phyloP scores from a whole-genome alignment of 208 protist species.

The Trichomonas tenax region DNA sequence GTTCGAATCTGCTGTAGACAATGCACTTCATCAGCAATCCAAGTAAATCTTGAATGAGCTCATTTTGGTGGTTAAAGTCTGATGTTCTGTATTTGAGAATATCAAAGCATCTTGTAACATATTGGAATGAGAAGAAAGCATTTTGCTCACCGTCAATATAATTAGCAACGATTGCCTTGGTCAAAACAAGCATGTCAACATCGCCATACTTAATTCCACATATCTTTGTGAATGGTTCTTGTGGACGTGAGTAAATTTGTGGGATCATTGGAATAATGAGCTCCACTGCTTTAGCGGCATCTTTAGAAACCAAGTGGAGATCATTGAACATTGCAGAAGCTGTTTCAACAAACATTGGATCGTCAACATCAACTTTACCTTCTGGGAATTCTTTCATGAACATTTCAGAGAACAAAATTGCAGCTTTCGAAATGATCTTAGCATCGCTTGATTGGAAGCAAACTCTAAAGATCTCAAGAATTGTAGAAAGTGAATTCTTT shows the following conservation, averaged over 20 bases:
- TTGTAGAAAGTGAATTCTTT: neutral
- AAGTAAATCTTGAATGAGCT: neutral
- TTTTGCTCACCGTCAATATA: neutral
- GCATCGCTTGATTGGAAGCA: neutral
- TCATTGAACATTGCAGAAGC: neutral
- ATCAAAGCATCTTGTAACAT: neutral
- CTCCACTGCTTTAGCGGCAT: neutral
- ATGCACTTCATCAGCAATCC: neutral
- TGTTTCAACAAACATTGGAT: neutral
- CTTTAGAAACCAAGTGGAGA: neutral
- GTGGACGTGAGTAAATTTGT: neutral
- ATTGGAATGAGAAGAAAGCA: neutral
- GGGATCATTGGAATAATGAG: neutral
- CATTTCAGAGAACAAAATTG: neutral
- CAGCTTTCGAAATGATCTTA: neutral
- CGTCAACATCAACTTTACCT: neutral
- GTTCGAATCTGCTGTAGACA: neutral
- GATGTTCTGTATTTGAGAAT: neutral
- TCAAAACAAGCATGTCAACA: neutral
- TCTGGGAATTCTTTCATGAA: neutral
- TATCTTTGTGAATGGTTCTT: neutral
- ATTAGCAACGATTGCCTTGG: neutral
- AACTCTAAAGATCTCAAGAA: neutral
- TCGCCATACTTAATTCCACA: neutral
- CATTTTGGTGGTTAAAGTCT: neutral